Base-by-base conservation (phyloP, 2,329 filamentous ascomycete genomes). In the Penicillium psychrosexuale region DNA sequence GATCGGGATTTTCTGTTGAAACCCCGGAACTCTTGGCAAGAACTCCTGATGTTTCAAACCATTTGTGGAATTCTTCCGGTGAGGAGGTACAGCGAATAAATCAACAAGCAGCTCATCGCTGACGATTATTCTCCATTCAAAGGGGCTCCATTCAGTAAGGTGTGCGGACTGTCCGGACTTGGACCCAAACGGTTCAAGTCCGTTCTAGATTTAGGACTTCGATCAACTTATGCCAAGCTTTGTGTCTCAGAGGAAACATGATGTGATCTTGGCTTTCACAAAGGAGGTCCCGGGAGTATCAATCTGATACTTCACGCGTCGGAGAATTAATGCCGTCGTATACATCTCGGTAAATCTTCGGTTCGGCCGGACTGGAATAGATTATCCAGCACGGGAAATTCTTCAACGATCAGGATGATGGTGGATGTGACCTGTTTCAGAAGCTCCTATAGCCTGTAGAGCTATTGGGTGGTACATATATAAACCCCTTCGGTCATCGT, bases 21-120 rank as follows among this genome's bases (percentile, higher is more conserved):
- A 60, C 53, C 33, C n/a, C 46, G 27, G 27, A 22, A 31, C n/a
- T 13, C 58, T 59, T 62, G 53, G 53, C 55, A 33, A 12, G 39
- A 42, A 42, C 13, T 22, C 28, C n/a, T 33, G n/a, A 12, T 17
- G 45, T 42, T 43, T 39, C 30, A 36, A n/a, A 12, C 39, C 17
- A 57, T 55, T 56, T 45, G 60, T 53, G 53, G 55, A 56, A 59
- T 50, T 58, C 27, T 44, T 31, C 53, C n/a, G 7, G 13, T 6
- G 5, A 36, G 27, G 8, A 19, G 24, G 8, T n/a, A 3, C 24
- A n/a, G n/a, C 4, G 12, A 22, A 12, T 12, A 36, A n/a, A 39
- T 19, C 9, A 24, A 24, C 11, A 33, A 28, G 3, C 33, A 31
- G 33, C 37, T 8, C 19, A 15, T 22, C 38, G 22, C 8, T 24